A percentile compares a stretch with the other conserved stretches of the same genome.
phyloP scores from a whole-genome alignment of 768 basidiomycete species.

The Chlorophyllum brunneum region DNA sequence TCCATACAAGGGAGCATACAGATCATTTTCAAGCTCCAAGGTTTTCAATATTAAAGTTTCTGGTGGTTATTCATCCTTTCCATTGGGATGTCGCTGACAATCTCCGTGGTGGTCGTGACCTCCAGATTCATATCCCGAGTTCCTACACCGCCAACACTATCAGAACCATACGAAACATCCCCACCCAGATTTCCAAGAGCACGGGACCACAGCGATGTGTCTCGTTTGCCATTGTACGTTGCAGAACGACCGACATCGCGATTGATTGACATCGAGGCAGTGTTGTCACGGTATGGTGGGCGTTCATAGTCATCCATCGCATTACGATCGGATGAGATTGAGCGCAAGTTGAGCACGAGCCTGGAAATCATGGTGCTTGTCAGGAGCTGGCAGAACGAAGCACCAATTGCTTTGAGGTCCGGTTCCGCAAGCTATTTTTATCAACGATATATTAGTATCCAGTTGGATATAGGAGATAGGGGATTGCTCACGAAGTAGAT shows the following conservation, averaged over 20 bases:
- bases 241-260: not conserved
- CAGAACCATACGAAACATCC: not conserved
- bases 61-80: no score
- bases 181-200: slow-evolving; percentile 6
- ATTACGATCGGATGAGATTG: slow-evolving; percentile 1
- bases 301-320: not conserved
- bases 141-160: not conserved
- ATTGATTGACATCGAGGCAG: not conserved
- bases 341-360: slow-evolving; percentile 27
- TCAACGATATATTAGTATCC: not conserved
- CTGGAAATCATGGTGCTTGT: slow-evolving; percentile 26
- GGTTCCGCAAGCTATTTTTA: slow-evolving; percentile 17
- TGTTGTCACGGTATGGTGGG: not conserved
- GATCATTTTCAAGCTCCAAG: no score
- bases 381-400: slow-evolving; percentile 27
- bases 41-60: no score
- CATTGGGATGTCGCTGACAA: not conserved
- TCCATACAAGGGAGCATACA: no score
- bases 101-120: not conserved
- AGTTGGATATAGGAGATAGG: not conserved
- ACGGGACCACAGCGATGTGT: not conserved
- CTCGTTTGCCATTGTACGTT: not conserved
- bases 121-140: not conserved
- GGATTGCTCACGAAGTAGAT: slow-evolving; percentile 24
- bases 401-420: slow-evolving; percentile 26